These are phyloP conservation scores for Paraphoma sp. DNA, from an alignment of 2,329 filamentous ascomycete species.

Conservation along the genomic window DNA sequence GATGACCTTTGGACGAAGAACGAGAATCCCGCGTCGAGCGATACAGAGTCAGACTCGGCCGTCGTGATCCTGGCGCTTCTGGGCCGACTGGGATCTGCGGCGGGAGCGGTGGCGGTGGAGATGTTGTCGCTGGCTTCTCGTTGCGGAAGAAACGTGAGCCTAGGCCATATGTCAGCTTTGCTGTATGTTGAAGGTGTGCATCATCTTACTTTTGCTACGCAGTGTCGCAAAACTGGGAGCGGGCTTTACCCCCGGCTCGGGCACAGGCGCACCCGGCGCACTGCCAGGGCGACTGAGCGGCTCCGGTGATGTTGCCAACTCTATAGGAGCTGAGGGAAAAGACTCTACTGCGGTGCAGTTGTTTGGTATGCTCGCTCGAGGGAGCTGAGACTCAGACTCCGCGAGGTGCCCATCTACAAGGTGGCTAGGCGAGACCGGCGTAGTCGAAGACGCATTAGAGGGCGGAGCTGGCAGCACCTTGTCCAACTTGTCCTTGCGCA, in stretches of 20 bases:
- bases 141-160: conserved; percentile 25
- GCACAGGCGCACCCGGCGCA: background rate
- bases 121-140: background rate
- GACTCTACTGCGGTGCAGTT: background rate
- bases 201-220: conserved; percentile 17
- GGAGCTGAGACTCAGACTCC: background rate
- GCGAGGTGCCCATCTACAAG: background rate
- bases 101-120: conserved; percentile 16
- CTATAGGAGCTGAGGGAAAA: background rate
- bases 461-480: conserved; percentile 9
- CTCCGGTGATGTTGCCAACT: background rate
- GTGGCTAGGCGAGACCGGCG: background rate
- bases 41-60: background rate
- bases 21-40: conserved; percentile 7
- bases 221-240: conserved; percentile 18
- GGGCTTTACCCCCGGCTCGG: conserved; percentile 7
- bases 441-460: conserved; percentile 3
- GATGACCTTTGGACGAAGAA: conserved; percentile 1
- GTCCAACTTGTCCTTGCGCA: conserved; percentile 9
- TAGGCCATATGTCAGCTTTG: background rate
- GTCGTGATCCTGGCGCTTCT: conserved; percentile 5
- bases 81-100: conserved; percentile 20
- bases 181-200: background rate
- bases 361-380: background rate
- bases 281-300: background rate